These are phyloP conservation scores for Aegilops bicornis DNA, from an alignment of 176 grass and related monocot species.

Conservation along the genomic window DNA sequence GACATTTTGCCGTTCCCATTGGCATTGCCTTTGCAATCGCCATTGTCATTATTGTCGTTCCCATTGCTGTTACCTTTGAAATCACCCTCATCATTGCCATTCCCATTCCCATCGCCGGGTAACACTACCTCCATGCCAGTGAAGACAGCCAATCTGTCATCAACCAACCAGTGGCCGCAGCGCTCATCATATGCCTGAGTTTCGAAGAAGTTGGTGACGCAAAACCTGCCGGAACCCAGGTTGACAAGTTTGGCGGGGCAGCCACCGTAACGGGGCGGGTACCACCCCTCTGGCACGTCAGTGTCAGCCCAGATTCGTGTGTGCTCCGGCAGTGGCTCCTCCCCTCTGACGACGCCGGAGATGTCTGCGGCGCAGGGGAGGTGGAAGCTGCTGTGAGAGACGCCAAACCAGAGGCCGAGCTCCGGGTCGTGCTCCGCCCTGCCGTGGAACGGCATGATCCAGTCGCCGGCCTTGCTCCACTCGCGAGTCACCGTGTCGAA, in stretches of 20 bases:
- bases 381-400: not conserved
- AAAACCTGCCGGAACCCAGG: not conserved
- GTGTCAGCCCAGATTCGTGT: not conserved
- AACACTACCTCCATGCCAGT: not conserved
- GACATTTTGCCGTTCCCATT: too few species aligned
- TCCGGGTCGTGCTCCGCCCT: not conserved
- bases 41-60: too few species aligned
- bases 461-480: not conserved
- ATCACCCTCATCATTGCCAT: not conserved
- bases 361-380: not conserved
- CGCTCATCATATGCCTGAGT: fast-evolving
- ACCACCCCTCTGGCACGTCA: not conserved
- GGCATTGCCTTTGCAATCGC: too few species aligned
- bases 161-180: too few species aligned
- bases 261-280: not conserved
- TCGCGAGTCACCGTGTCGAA: not conserved
- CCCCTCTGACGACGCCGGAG: not conserved
- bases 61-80: too few species aligned
- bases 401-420: not conserved
- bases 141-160: not conserved
- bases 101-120: not conserved
- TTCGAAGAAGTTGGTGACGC: not conserved
- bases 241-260: not conserved
- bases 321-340: not conserved
- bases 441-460: not conserved